A percentile compares a stretch with the other conserved stretches of the same genome.
Evolutionary conservation across 352 stramenopile species (phyloP).

Genomic region (Elongisporangium senticosum): DNA sequence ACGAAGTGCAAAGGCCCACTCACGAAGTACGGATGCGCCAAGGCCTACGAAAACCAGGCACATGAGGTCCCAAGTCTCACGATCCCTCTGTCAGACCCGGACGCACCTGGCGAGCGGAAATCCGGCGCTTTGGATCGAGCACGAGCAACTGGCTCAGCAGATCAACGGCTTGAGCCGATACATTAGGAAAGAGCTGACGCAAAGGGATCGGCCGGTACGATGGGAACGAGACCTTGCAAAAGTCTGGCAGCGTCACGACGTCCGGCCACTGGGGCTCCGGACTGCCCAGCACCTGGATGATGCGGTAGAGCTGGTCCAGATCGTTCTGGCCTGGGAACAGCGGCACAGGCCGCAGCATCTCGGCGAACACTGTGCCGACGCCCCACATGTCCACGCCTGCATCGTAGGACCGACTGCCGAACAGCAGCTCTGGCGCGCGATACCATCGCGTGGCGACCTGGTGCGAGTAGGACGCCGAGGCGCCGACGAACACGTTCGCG

Average conservation of each 20-base stretch:
- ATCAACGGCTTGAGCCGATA: slow-evolving; percentile 31
- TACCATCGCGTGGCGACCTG: slow-evolving; percentile 83
- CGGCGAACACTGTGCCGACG: slow-evolving; percentile 57
- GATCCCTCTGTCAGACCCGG: background rate
- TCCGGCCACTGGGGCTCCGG: slow-evolving; percentile 50
- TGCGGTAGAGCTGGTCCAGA: slow-evolving; percentile 74
- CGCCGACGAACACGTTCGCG: slow-evolving; percentile 48
- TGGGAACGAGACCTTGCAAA: slow-evolving; percentile 64
- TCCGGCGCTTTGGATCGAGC: slow-evolving; percentile 25
- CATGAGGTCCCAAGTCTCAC: background rate
- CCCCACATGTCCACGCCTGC: slow-evolving; percentile 66
- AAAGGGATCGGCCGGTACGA: slow-evolving; percentile 39
- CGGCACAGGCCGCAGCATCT: slow-evolving; percentile 52
- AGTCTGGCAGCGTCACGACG: slow-evolving; percentile 50
- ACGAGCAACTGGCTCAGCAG: slow-evolving; percentile 35
- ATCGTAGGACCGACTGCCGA: slow-evolving; percentile 61
- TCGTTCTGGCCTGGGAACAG: slow-evolving; percentile 79
- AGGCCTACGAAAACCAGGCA: slow-evolving; percentile 12
- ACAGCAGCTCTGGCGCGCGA: slow-evolving; percentile 74
- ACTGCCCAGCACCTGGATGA: slow-evolving; percentile 62
- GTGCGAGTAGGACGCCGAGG: slow-evolving; percentile 45
- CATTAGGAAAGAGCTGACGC: slow-evolving; percentile 41
- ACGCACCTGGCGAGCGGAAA: slow-evolving; percentile 36
- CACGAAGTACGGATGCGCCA: slow-evolving; percentile 46
- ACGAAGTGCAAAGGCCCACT: slow-evolving; percentile 14